These are phyloP conservation scores for Teunomyces gatunensis DNA, from an alignment of 805 yeast genomes.

Conservation along the genomic window DNA sequence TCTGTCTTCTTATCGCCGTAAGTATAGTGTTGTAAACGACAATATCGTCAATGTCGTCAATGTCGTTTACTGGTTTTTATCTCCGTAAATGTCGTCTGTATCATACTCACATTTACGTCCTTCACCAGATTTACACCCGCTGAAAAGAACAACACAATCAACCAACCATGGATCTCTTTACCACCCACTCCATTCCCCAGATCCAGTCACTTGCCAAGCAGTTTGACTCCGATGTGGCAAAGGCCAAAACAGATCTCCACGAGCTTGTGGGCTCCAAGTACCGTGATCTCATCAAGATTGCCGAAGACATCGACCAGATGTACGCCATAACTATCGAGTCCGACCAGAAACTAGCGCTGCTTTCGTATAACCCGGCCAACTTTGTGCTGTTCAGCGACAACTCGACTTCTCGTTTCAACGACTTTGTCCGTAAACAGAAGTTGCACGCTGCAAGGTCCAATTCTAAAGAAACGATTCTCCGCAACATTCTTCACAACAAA, in stretches of 20 bases:
- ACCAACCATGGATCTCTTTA: conserved; percentile 25
- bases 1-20: too few species aligned
- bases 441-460: conserved; percentile 17
- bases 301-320: conserved; percentile 41
- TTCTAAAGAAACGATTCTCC: conserved; percentile 24
- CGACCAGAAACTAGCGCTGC: conserved; percentile 25
- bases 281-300: conserved; percentile 41
- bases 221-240: conserved; percentile 24
- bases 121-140: background rate
- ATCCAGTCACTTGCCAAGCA: conserved; percentile 24
- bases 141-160: background rate
- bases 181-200: conserved; percentile 28
- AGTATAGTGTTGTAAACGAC: too few species aligned
- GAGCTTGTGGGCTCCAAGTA: conserved; percentile 39
- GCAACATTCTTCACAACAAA: conserved; percentile 27
- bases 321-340: conserved; percentile 18
- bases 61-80: too few species aligned
- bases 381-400: conserved; percentile 27
- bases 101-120: conserved; percentile 4
- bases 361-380: conserved; percentile 29
- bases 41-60: too few species aligned
- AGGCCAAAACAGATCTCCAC: conserved; percentile 34
- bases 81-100: too few species aligned
- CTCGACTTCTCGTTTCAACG: conserved; percentile 19
- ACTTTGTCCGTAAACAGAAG: conserved; percentile 13